Evolutionary conservation across 768 basidiomycete genomes (phyloP), one percentile per base, ranked within the genome.

Genomic region (Trametes elegans): DNA sequence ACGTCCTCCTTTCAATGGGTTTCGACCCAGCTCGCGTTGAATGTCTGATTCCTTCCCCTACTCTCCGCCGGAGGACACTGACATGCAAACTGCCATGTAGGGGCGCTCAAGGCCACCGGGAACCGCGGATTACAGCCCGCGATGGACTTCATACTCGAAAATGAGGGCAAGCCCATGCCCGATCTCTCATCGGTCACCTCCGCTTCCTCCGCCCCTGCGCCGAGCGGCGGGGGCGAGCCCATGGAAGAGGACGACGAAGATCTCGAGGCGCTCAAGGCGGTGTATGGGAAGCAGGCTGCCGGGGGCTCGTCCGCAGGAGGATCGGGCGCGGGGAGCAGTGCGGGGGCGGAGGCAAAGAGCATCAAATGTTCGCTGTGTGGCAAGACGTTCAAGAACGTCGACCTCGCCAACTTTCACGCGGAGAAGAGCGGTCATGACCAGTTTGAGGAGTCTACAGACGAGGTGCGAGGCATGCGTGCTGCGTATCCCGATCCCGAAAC

Each of bases 361-460:
- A 90, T 93, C 74, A 89, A 85, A 72, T 93, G 91, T 66, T 79
- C 83, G 6, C 70, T 88, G 64, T 96, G 94, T 68, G 83, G 86
- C 57, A 97, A 97, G 74, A 76, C 83, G 21, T 97, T 97, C 77
- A 75, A 76, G 65, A 93, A 91, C 62, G 87, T 90, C 0, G 90
- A 90, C 2, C 75, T 96, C 14, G 95, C 92, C 13, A 90, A 91
- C 61, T 96, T 84, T 70, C 95, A 97, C 64, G 95, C 93, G 0
- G 93, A 95, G 71, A 93, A 93, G 76, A 90, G 85, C 61, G 96
- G 96, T 0, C 96, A 99, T 67, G 87, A 93, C 70, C 86, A 94
- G 61, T 98, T 98, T 59, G 95, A 97, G 68, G 96, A 98, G 66
- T 93, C 90, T 1, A 90, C 85, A 0, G 94, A 98, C 65, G 96